Percentiles rank a stretch among this genome's conserved stretches.
These are phyloP conservation scores for Diplodia corticola DNA, from an alignment of 2,329 filamentous ascomycete species.

Conservation along the genomic window DNA sequence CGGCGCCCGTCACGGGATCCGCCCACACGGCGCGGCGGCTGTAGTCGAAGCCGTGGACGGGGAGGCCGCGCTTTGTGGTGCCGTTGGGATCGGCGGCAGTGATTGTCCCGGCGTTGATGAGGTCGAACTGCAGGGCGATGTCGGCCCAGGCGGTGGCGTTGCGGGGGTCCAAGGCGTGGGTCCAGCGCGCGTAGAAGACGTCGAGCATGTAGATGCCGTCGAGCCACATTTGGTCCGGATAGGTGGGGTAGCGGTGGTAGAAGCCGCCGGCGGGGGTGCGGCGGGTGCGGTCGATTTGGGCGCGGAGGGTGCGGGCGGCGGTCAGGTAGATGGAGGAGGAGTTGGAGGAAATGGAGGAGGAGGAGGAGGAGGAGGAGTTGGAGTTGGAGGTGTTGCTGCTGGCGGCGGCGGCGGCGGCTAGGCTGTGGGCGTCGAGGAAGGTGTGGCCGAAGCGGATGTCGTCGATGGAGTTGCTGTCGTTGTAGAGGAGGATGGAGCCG, in stretches of 20 bases:
- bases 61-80: no score
- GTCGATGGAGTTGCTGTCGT: slow-evolving; percentile 42
- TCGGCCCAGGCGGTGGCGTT: slow-evolving; percentile 49
- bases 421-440: slow-evolving; percentile 50
- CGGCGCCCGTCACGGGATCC: slow-evolving; percentile 37
- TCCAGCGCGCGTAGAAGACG: slow-evolving; percentile 43
- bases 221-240: slow-evolving; percentile 44
- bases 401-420: slow-evolving; percentile 45
- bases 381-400: no score
- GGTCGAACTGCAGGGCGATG: slow-evolving; percentile 38
- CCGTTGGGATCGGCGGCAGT: no score
- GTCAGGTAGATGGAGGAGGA: slow-evolving; percentile 51
- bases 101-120: slow-evolving; percentile 41
- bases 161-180: slow-evolving; percentile 38
- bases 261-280: slow-evolving; percentile 55
- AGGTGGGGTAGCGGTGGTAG: slow-evolving; percentile 46
- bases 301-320: slow-evolving; percentile 50
- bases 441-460: slow-evolving; percentile 57
- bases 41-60: slow-evolving; percentile 40
- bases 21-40: slow-evolving; percentile 40
- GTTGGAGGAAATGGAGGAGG: no score
- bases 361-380: no score
- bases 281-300: slow-evolving; percentile 53
- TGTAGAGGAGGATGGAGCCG: slow-evolving; percentile 38
- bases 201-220: slow-evolving; percentile 52